A percentile compares a stretch with the other conserved stretches of the same genome.
These are phyloP conservation scores for Blastobotrys petasosporus DNA, from an alignment of 1,139 yeast genomes.

Conservation along the genomic window DNA sequence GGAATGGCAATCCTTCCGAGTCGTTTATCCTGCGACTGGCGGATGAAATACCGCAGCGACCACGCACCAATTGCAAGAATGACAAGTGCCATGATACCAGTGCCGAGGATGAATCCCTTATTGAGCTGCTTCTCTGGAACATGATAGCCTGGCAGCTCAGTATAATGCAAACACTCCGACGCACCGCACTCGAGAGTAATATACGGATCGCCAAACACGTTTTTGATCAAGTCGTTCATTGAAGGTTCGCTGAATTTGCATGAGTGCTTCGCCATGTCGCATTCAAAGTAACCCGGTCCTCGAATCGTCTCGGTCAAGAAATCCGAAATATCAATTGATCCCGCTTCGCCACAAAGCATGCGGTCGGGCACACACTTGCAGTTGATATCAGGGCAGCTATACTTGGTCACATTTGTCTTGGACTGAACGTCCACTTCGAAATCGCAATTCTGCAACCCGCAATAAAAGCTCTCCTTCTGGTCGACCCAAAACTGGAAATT, in stretches of 20 bases:
- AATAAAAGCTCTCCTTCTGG: conserved; percentile 79
- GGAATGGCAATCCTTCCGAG: conserved; percentile 31
- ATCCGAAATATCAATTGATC: conserved; percentile 91
- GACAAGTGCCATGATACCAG: conserved; percentile 45
- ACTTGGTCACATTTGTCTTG: conserved; percentile 61
- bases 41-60: conserved; percentile 36
- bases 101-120: conserved; percentile 45
- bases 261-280: conserved; percentile 54
- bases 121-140: conserved; percentile 54
- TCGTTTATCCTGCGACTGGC: conserved; percentile 25
- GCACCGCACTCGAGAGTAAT: conserved; percentile 75
- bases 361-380: conserved; percentile 89
- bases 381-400: conserved; percentile 65
- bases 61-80: conserved; percentile 36
- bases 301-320: conserved; percentile 80
- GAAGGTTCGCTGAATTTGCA: conserved; percentile 91
- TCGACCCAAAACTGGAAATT: conserved; percentile 97
- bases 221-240: conserved; percentile 84
- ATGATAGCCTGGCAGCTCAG: conserved; percentile 87
- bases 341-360: conserved; percentile 90
- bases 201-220: conserved; percentile 88
- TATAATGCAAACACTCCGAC: conserved; percentile 87
- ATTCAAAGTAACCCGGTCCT: conserved; percentile 90
- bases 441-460: conserved; percentile 68
- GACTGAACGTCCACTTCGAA: conserved; percentile 53